Evolutionary conservation across 2,329 filamentous ascomycete genomes (phyloP).

Genomic region (Akanthomyces lecanii): DNA sequence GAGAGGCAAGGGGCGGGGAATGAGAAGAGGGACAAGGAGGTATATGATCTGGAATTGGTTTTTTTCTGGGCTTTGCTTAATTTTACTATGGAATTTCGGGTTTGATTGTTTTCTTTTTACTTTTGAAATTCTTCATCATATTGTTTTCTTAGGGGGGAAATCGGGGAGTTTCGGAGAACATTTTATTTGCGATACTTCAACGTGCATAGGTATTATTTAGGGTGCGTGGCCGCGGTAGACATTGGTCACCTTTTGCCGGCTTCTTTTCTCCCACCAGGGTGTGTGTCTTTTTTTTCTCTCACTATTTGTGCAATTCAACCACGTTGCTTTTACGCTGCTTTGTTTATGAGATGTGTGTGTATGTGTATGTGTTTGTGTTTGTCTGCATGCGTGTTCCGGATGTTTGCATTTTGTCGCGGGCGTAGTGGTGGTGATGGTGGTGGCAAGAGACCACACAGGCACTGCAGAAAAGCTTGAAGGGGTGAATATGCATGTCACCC

Average conservation of each 20-base stretch:
- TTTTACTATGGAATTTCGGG: not conserved
- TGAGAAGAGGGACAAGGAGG: not conserved
- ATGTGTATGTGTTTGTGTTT: not conserved
- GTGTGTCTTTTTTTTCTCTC: no score
- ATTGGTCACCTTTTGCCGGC: not conserved
- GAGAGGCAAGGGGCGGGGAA: not conserved
- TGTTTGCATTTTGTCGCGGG: not conserved
- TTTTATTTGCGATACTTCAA: constrained; percentile 7
- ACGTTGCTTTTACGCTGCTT: not conserved
- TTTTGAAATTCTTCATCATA: not conserved
- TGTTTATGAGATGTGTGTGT: no score
- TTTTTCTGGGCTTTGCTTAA: not conserved
- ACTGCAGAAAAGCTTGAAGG: no score
- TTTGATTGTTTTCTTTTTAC: not conserved
- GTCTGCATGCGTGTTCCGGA: not conserved
- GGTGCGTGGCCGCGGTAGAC: not conserved
- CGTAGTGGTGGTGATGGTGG: no score
- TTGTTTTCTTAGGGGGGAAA: not conserved
- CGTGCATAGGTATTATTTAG: constrained; percentile 3
- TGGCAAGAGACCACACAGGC: no score
- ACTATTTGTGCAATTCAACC: not conserved
- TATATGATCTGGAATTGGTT: not conserved
- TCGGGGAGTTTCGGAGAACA: constrained; percentile 11
- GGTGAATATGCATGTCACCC: no score
- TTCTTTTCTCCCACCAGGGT: not conserved